Evolutionary conservation across 768 basidiomycete species (phyloP).

Genomic region (Amanita thiersii): DNA sequence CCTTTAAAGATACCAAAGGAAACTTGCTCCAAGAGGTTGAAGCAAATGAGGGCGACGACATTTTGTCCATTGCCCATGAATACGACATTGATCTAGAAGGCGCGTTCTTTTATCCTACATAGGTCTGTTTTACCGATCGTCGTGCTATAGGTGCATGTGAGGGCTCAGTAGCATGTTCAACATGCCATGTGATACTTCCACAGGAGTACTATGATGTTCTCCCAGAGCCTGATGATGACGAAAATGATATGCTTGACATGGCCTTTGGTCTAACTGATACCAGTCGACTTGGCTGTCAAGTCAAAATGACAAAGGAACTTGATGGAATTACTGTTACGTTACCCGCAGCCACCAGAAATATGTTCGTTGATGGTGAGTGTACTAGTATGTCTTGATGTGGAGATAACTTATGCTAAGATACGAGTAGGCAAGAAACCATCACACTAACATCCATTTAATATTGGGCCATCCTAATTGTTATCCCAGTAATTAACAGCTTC

Average conservation of each 20-base stretch:
- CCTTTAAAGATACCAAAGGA: slow-evolving; percentile 88
- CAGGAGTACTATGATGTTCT: slow-evolving; percentile 78
- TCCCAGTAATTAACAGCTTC: too few species aligned
- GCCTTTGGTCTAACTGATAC: slow-evolving; percentile 96
- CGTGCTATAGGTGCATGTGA: slow-evolving; percentile 79
- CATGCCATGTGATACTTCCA: slow-evolving; percentile 88
- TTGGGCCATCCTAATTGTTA: too few species aligned
- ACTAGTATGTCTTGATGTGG: background rate
- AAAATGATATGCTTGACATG: slow-evolving; percentile 98
- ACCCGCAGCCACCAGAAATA: slow-evolving; percentile 90
- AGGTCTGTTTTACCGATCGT: background rate
- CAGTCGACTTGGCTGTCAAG: slow-evolving; percentile 74
- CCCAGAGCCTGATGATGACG: slow-evolving; percentile 93
- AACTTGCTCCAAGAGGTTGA: slow-evolving; percentile 79
- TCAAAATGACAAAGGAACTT: slow-evolving; percentile 68
- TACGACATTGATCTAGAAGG: slow-evolving; percentile 96
- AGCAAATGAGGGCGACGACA: slow-evolving; percentile 89
- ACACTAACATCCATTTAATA: too few species aligned
- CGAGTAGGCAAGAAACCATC: slow-evolving; percentile 9
- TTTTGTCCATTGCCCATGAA: slow-evolving; percentile 87
- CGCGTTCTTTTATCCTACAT: slow-evolving; percentile 23
- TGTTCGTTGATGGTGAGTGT: slow-evolving; percentile 87
- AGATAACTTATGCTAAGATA: background rate
- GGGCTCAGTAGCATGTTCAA: slow-evolving; percentile 94
- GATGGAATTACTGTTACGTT: slow-evolving; percentile 82